Conservation (phyloP, 768 basidiomycete genomes). For the Boletus tylopilopsis region DNA sequence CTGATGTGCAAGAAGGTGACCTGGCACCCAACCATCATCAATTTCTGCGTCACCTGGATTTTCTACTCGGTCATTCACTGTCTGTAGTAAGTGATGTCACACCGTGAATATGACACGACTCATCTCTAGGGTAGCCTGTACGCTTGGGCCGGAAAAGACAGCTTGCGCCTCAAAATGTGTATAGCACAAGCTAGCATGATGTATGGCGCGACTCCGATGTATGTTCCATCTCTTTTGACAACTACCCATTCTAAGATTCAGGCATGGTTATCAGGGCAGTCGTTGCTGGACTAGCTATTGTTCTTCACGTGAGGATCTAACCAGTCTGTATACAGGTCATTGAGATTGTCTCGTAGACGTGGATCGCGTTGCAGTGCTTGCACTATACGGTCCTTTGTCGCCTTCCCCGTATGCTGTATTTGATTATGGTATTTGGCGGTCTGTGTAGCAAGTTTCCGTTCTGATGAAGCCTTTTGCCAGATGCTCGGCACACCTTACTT, state of each 20-base stretch:
- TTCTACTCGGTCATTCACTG: constrained; percentile 51
- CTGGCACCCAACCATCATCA: constrained; percentile 51
- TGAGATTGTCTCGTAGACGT: constrained; percentile 30
- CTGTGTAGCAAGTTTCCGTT: neutral
- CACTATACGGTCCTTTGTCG: constrained; percentile 15
- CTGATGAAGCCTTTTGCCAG: constrained; percentile 26
- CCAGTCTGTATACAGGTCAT: neutral
- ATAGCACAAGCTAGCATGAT: constrained; percentile 50
- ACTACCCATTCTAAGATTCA: neutral
- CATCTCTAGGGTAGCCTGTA: constrained; percentile 31
- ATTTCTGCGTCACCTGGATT: constrained; percentile 56
- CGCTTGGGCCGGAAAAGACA: constrained; percentile 19
- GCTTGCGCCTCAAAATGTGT: constrained; percentile 37
- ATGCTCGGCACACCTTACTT: constrained; percentile 38
- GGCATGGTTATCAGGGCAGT: constrained; percentile 33
- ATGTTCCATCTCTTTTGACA: constrained; percentile 14
- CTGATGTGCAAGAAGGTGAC: constrained; percentile 39
- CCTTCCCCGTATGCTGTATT: constrained; percentile 23
- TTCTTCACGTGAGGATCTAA: constrained; percentile 35
- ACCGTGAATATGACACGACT: neutral
- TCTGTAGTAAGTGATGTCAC: constrained; percentile 41
- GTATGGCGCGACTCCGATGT: constrained; percentile 54
- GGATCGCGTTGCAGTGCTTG: constrained; percentile 33
- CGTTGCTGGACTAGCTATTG: constrained; percentile 39
- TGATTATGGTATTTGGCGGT: constrained; percentile 21